Evolutionary conservation across 148 eudicot species (phyloP).

Genomic region (Rhododendron griersonianum): DNA sequence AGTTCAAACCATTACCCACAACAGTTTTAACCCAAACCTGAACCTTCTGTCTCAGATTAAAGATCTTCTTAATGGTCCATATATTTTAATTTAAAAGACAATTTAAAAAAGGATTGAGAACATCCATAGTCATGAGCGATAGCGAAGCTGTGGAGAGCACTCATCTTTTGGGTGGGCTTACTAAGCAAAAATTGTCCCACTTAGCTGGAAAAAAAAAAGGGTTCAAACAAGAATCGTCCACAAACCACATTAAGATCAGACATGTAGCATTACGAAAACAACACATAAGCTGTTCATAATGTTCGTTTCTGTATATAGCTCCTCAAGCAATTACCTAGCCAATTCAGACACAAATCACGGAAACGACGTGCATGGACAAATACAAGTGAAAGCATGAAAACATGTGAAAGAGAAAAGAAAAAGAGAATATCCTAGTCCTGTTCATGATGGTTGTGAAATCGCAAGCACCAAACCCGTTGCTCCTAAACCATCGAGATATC

Average conservation of each 20-base stretch:
- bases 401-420: not conserved
- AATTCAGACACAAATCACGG: conserved; percentile 6
- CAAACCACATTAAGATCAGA: not conserved
- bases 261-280: not conserved
- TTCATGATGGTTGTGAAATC: not conserved
- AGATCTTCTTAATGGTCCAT: too few species aligned
- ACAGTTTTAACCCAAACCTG: too few species aligned
- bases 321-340: not conserved
- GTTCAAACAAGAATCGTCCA: not conserved
- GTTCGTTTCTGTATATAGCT: not conserved
- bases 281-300: not conserved
- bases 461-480: not conserved
- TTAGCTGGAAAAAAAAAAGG: not conserved
- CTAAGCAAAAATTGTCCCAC: not conserved
- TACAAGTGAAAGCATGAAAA: not conserved
- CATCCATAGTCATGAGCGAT: too few species aligned
- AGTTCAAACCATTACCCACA: too few species aligned
- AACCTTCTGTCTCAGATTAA: too few species aligned
- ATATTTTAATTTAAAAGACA: not conserved
- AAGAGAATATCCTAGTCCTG: not conserved
- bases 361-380: not conserved
- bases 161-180: too few species aligned
- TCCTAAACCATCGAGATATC: not conserved
- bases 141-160: too few species aligned
- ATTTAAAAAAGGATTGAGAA: not conserved